Conservation (phyloP, 78 protist species). For the Polysphondylium violaceum region DNA sequence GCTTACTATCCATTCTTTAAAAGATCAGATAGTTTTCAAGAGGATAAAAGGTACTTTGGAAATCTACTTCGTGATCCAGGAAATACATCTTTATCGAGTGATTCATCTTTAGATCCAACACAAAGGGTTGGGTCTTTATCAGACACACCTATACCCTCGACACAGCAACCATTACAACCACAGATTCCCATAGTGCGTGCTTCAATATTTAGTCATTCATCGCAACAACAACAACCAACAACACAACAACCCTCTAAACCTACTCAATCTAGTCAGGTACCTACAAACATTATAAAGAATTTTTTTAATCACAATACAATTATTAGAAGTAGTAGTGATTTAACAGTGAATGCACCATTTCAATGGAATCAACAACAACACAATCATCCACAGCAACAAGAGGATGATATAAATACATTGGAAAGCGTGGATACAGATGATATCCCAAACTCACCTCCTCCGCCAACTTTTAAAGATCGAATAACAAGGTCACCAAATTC, state of each 20-base stretch:
- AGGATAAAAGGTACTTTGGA: constrained; percentile 17
- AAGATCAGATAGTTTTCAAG: constrained; percentile 20
- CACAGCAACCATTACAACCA: no score
- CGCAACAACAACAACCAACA: background rate
- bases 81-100: no score
- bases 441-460: background rate
- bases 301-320: background rate
- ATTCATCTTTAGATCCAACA: no score
- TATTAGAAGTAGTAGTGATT: constrained; percentile 4
- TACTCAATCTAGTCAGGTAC: no score
- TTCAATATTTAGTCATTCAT: background rate
- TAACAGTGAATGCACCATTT: background rate
- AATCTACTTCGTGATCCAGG: no score
- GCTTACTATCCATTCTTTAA: background rate
- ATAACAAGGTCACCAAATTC: constrained; percentile 14
- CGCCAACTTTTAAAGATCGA: constrained; percentile 6
- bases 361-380: background rate
- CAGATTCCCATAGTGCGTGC: no score
- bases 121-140: no score
- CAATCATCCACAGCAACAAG: background rate
- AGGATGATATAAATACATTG: no score
- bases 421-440: background rate
- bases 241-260: no score
- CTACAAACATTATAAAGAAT: background rate
- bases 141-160: no score